Evolutionary conservation across 2,329 filamentous ascomycete species (phyloP).

Genomic region (Phyllosticta paracitricarpa): DNA sequence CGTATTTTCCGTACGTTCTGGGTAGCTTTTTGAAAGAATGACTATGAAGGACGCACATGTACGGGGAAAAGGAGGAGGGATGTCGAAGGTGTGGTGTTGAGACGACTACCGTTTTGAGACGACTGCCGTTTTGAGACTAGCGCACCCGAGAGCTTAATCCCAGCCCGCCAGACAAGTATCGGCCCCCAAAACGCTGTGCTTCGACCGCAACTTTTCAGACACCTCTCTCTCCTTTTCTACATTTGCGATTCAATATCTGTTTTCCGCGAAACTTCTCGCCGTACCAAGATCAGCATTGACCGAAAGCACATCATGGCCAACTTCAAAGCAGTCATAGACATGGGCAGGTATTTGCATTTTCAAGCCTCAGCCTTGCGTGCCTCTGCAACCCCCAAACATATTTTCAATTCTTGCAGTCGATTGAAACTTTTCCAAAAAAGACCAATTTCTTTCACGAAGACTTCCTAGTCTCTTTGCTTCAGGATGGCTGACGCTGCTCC

Average conservation of each 20-base stretch:
- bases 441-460: neutral
- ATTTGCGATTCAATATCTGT: neutral
- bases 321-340: slow-evolving; percentile 13
- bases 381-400: neutral
- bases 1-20: too few relatives aligned
- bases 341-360: slow-evolving; percentile 11
- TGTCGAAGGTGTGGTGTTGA: neutral
- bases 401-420: neutral
- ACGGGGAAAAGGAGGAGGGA: neutral
- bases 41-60: neutral
- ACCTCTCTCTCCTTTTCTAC: neutral
- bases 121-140: neutral
- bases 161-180: neutral
- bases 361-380: neutral
- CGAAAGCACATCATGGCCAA: neutral
- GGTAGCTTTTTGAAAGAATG: neutral
- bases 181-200: neutral
- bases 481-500: neutral
- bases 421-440: neutral
- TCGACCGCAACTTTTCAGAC: neutral
- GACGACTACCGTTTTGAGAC: neutral
- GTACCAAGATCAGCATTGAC: neutral
- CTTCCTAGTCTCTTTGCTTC: neutral
- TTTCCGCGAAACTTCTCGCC: neutral
- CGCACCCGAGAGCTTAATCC: neutral